Base-by-base conservation (phyloP, 2,329 filamentous ascomycete genomes). In the Dothideomycetes sp. region DNA sequence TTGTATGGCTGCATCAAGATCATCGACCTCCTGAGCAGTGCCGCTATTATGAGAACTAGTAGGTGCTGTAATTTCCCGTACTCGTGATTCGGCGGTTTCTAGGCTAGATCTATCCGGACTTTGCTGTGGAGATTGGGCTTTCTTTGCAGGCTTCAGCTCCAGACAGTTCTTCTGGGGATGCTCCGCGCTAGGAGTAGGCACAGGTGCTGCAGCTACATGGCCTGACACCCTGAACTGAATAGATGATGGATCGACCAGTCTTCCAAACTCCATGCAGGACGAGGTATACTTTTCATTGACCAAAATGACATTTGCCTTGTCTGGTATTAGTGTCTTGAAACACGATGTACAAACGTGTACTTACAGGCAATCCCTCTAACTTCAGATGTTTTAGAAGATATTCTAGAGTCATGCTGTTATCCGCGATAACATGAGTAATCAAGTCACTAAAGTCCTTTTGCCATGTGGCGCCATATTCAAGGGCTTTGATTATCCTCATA, bases 391-490 rank as follows among this genome's bases (percentile, higher is more conserved):
- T 65, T 41, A 79, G 57, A 5, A 94, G 65, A 43, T 87, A 74
- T 4, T 68, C 60, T 53, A 78, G 88, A 1, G 64, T 64, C 35
- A 91, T 62, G 1, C 62, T 62, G 48, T 77, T 80, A 54, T 95
- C 88, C 2, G 86, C 80, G 44, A 96, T 71, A 34, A 94, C 65
- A 61, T 94, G 85, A 1, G 82, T 93, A 12, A 91, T 74, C 16
- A 55, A 28, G 1, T 58, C 51, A 20, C 60, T 59, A 54, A 80
- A 74, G 1, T 68, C 62, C 36, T 70, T 71, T 19, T 76, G 73
- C 79, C 87, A 91, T 1, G 58, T 64, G 1, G 82, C 89, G 30
- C 89, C 89, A 56, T 79, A 79, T 52, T 86, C 78, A 37, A 76
- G 71, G 0, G 83, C 80, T 57, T 81, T 87, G 20, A 72, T 72